Evolutionary conservation across 306 rosid genomes (phyloP), one percentile per base, ranked within the genome.

Genomic region (Medicago arabica): DNA sequence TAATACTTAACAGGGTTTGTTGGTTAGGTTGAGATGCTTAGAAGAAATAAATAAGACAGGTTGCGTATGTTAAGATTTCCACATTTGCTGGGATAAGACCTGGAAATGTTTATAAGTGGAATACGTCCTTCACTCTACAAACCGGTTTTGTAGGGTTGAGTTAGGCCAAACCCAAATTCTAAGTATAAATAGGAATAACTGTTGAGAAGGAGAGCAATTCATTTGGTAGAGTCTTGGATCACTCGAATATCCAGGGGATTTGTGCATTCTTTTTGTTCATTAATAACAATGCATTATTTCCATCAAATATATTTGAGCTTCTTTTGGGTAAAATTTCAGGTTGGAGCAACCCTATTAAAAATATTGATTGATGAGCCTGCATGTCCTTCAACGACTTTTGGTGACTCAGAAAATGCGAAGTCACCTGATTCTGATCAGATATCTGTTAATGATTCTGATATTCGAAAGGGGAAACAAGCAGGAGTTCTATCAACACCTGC

Each of bases 311-410:
- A 8, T 74, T 74, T 69, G 36, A 57, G 61, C 73, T 78, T 79
- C 25, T 79, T 54, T 63, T 65, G 71, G 68, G 76, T 50, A 65
- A 64, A 76, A 72, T 69, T 73, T 74, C 88, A 92, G 98, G 98
- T 95, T 84, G 98, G 98, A 86, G 96, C 89, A 80, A 86, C 94
- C 50, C 98, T 95, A 62, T 60, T 90, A 46, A 90, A 86, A 75
- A 84, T 92, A 77, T 15, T 31, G 38, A 84, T 87, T 14, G 87
- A 85, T 23, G 90, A 85, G 67, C 43, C 83, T 73, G 77, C 71
- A 51, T 69, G 63, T 80, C 71, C 93, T 17, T 76, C 71, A 13
- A 63, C 1, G 46, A 43, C 47, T 31, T 67, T 8, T 17, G 74
- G 63, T 75, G 81, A 69, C 82, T 75, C 82, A 67, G 88, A 76